Base-by-base conservation (phyloP, 129 eudicot species). In the Tagetes erecta region DNA sequence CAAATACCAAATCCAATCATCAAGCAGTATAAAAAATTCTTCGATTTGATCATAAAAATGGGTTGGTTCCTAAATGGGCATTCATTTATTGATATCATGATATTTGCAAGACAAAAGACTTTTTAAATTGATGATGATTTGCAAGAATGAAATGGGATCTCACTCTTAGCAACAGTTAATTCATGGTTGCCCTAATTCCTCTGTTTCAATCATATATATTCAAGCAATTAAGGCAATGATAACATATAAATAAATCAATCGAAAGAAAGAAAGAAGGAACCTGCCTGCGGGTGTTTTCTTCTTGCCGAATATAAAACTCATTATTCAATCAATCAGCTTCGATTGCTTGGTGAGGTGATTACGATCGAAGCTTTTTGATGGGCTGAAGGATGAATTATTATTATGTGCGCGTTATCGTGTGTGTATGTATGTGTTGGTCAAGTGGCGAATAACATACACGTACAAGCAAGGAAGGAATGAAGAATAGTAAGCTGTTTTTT, bases 221-320 rank as follows among this genome's bases (percentile, higher is more conserved):
- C 55, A 65, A 75, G 3, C 72, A 39, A 65, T 49, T 75, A 38
- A 20, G 27, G 27, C 27, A 20, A 20, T 20, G 14, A 50, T 59
- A 78, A 40, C 58, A 60, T 67, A 53, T 78, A 39, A 71, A 49
- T 51, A 20, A 20, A 20, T 20, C 27, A 20, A 79, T 53, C 45
- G 7, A 58, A 42, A 9, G 64, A n/a, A 67, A 36, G 57, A 57
- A 81, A 20, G 27, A 20, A 20, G 27, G 27, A 20, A 20, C 27
- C 27, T 20, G 27, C 84, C 84, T 75, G 81, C 84, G 34, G 84
- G 84, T 51, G 84, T 81, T 75, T 81, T 81, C 84, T 76, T 81
- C 84, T 81, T 81, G 58, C 84, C 84, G 67, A 81, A 81, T 44
- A 81, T 33, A 45, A 81, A 81, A 81, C 84, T 81, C 84, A 81